Percentiles rank a stretch among this genome's conserved stretches.
phyloP scores from a whole-genome alignment of 306 rosid species.

The Cicer bijugum region DNA sequence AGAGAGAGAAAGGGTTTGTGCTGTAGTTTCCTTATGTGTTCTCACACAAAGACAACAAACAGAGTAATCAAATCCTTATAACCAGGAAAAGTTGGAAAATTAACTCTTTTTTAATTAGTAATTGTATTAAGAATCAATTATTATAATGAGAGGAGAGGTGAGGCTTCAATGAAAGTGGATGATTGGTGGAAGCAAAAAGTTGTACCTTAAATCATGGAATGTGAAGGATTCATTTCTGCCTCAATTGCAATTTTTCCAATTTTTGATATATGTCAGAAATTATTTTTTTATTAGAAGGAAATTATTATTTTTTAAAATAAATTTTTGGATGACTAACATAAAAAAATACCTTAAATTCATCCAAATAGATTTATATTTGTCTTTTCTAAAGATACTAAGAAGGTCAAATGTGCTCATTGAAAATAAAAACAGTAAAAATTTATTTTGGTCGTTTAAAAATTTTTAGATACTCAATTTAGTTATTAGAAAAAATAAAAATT shows the following conservation, averaged over 20 bases:
- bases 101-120: not conserved
- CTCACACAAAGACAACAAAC: constrained; percentile 39
- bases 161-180: not conserved
- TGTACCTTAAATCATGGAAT: constrained; percentile 9
- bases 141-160: not conserved
- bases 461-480: too few relatives aligned
- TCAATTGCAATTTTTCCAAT: not conserved
- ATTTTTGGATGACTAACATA: too few relatives aligned
- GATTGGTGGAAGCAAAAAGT: constrained; percentile 25
- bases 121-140: not conserved
- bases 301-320: too few relatives aligned
- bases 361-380: too few relatives aligned
- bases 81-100: not conserved
- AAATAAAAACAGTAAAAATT: too few relatives aligned
- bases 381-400: too few relatives aligned
- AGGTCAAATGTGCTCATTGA: too few relatives aligned
- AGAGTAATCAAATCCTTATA: constrained; percentile 18
- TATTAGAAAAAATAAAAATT: too few relatives aligned
- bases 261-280: not conserved
- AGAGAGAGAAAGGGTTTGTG: not conserved
- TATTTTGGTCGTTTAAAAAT: too few relatives aligned
- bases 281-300: too few relatives aligned
- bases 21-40: constrained; percentile 28
- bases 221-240: not conserved
- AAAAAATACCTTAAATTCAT: too few relatives aligned